Conservation (phyloP, 1,284 basidiomycete species). For the Ceratobasidium sp. region DNA sequence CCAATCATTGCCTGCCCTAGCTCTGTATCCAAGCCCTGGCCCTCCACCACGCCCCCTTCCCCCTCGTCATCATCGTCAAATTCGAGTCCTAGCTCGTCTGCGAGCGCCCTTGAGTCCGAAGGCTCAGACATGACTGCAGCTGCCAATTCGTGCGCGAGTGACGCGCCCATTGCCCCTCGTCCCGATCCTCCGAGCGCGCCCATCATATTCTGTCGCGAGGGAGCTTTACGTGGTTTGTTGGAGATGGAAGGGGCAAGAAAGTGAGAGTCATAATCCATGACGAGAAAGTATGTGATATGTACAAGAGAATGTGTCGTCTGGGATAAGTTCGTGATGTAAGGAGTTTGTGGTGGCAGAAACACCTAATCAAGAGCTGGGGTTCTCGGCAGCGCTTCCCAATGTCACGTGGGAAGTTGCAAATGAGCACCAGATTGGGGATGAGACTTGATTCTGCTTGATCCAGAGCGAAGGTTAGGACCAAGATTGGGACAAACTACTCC, state of each 20-base stretch:
- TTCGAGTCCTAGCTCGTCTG: constrained; percentile 84
- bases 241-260: constrained; percentile 43
- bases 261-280: constrained; percentile 40
- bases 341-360: constrained; percentile 1
- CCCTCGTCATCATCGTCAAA: constrained; percentile 84
- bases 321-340: neutral
- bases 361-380: neutral
- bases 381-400: neutral
- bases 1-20: neutral
- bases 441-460: no score
- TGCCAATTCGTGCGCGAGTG: constrained; percentile 81
- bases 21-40: neutral
- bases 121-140: constrained; percentile 83
- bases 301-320: constrained; percentile 23
- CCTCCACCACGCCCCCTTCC: constrained; percentile 60
- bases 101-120: constrained; percentile 72
- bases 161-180: constrained; percentile 52
- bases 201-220: constrained; percentile 56
- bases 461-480: no score
- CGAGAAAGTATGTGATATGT: constrained; percentile 1
- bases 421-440: no score
- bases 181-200: constrained; percentile 54
- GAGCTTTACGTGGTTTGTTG: constrained; percentile 54
- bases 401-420: no score
- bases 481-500: no score